Evolutionary conservation across 2,329 filamentous ascomycete species (phyloP).

Genomic region (Lasiodiplodia sp.): DNA sequence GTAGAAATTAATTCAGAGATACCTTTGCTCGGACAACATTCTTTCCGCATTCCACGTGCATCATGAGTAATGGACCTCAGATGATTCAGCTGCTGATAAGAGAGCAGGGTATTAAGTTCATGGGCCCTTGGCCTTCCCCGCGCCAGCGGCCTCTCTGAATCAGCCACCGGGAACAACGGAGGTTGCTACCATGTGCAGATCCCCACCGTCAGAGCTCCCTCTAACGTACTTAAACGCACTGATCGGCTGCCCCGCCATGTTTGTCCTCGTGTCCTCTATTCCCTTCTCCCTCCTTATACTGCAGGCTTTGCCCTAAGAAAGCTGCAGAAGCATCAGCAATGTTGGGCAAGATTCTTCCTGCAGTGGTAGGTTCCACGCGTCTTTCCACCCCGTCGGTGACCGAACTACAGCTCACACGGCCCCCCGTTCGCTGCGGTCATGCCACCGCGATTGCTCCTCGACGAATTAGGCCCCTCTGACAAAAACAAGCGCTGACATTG

Average conservation of each 20-base stretch:
- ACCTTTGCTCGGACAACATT: not conserved
- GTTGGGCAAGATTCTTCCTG: conserved; percentile 26
- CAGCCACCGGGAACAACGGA: conserved; percentile 1
- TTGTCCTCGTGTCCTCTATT: not conserved
- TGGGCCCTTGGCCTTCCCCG: not conserved
- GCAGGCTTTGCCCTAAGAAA: not conserved
- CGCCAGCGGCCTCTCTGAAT: not conserved
- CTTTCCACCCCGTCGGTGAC: not conserved
- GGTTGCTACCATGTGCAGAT: conserved; percentile 14
- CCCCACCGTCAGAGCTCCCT: conserved; percentile 1
- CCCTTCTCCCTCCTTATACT: not conserved
- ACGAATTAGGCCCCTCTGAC: not conserved
- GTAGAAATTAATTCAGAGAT: not conserved
- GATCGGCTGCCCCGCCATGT: not conserved
- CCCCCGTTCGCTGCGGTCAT: not conserved
- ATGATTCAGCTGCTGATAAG: not conserved
- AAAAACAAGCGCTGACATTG: not conserved
- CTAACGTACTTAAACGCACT: conserved; percentile 27
- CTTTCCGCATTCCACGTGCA: not conserved
- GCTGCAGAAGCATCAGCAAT: conserved; percentile 4
- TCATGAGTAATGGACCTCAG: not conserved
- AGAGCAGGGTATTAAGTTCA: not conserved
- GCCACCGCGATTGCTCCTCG: not conserved
- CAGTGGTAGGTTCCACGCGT: conserved; percentile 19
- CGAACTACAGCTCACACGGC: not conserved